Conservation (phyloP, 306 rosid genomes). For the Dryas drummondii region DNA sequence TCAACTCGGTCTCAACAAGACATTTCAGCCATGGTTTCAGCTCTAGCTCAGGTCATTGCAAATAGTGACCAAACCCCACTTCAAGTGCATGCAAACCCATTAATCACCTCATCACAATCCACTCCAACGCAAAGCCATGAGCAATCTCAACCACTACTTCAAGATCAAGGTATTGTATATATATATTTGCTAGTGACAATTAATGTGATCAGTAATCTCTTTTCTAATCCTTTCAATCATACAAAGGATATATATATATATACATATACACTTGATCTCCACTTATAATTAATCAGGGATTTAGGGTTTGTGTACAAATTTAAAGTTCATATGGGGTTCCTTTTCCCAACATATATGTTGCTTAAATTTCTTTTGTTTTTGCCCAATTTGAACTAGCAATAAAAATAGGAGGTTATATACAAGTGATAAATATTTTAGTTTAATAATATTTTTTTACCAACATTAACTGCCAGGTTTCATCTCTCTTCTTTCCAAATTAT, state of each 20-base stretch:
- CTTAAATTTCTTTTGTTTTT: background rate
- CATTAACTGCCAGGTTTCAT: too few relatives aligned
- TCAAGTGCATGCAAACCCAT: constrained; percentile 22
- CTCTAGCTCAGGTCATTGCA: constrained; percentile 70
- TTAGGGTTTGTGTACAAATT: background rate
- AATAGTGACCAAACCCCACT: constrained; percentile 24
- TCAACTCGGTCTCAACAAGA: constrained; percentile 74
- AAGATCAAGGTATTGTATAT: constrained; percentile 51
- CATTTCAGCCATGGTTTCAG: constrained; percentile 71
- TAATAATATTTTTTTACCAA: too few relatives aligned
- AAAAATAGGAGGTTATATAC: too few relatives aligned
- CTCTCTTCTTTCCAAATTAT: too few relatives aligned
- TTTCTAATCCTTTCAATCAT: background rate
- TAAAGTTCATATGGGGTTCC: background rate
- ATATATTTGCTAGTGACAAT: background rate
- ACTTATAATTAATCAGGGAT: background rate
- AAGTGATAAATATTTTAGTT: too few relatives aligned
- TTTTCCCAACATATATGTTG: background rate
- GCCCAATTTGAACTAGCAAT: background rate
- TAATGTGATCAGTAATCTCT: background rate
- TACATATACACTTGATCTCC: too few relatives aligned
- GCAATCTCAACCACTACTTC: constrained; percentile 37
- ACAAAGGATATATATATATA: too few relatives aligned
- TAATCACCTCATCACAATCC: constrained; percentile 9
- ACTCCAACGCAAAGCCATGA: constrained; percentile 1